Evolutionary conservation across 805 yeast species (phyloP).

Genomic region (Starmerella potacharoeniae): DNA sequence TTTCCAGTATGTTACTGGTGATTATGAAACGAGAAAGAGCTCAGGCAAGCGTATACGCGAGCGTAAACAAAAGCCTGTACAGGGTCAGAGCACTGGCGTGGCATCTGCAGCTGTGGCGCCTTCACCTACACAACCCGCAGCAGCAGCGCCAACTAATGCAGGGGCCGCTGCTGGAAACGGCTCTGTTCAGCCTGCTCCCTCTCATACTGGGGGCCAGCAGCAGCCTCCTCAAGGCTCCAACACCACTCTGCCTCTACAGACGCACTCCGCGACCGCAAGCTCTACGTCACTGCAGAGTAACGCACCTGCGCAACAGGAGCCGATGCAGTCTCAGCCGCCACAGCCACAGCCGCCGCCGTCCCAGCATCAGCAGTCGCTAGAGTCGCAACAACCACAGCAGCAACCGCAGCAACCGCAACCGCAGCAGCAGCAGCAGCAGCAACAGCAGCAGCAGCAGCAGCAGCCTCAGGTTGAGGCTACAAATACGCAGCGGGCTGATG

Average conservation of each 20-base stretch:
- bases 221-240: background rate
- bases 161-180: background rate
- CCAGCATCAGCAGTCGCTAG: background rate
- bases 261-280: too few species aligned
- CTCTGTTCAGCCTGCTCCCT: background rate
- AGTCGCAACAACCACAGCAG: background rate
- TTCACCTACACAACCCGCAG: background rate
- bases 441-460: background rate
- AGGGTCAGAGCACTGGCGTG: background rate
- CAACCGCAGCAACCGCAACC: background rate
- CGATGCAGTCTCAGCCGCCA: too few species aligned
- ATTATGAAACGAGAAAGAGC: constrained; percentile 27
- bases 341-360: background rate
- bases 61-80: background rate
- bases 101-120: background rate
- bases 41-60: constrained; percentile 16
- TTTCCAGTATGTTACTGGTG: constrained; percentile 79
- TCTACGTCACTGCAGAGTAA: too few species aligned
- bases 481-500: background rate
- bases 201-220: background rate
- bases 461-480: background rate
- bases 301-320: too few species aligned
- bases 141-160: background rate
- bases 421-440: background rate
- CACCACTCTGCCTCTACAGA: too few species aligned